Conservation (phyloP, 1,139 yeast species). For the Suhomyces wounanorum region DNA sequence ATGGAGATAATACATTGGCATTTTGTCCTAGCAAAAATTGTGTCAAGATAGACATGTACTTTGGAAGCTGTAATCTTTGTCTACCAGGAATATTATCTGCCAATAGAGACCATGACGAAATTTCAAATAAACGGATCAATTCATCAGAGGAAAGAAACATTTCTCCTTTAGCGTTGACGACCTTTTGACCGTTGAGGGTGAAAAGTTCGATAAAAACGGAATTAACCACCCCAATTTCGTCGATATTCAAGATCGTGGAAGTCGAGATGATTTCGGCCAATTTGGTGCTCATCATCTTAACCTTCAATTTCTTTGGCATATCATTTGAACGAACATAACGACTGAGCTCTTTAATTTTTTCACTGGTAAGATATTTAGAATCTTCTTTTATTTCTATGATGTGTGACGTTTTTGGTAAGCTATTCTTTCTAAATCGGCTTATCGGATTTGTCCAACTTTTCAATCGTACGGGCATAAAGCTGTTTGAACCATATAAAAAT, state of each 20-base stretch:
- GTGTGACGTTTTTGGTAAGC: background rate
- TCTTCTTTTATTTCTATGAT: slow-evolving; percentile 1
- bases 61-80: slow-evolving; percentile 23
- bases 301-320: slow-evolving; percentile 24
- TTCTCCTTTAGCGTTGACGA: slow-evolving; percentile 3
- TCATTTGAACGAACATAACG: slow-evolving; percentile 33
- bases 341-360: slow-evolving; percentile 18
- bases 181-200: slow-evolving; percentile 17
- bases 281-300: slow-evolving; percentile 25
- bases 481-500: background rate
- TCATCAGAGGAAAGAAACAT: slow-evolving; percentile 11
- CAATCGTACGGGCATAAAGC: background rate
- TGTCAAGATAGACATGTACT: slow-evolving; percentile 30
- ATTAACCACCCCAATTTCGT: slow-evolving; percentile 22
- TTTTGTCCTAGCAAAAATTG: slow-evolving; percentile 20
- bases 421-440: slow-evolving; percentile 19
- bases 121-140: slow-evolving; percentile 23
- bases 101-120: slow-evolving; percentile 18
- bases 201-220: slow-evolving; percentile 24
- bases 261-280: slow-evolving; percentile 21
- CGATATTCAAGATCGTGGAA: slow-evolving; percentile 9
- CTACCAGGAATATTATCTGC: slow-evolving; percentile 4
- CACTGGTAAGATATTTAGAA: background rate
- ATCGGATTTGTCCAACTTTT: slow-evolving; percentile 24
- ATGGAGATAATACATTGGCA: slow-evolving; percentile 19